These are phyloP conservation scores for Penicillium sp. DNA, from an alignment of 2,329 filamentous ascomycete genomes.

Conservation along the genomic window DNA sequence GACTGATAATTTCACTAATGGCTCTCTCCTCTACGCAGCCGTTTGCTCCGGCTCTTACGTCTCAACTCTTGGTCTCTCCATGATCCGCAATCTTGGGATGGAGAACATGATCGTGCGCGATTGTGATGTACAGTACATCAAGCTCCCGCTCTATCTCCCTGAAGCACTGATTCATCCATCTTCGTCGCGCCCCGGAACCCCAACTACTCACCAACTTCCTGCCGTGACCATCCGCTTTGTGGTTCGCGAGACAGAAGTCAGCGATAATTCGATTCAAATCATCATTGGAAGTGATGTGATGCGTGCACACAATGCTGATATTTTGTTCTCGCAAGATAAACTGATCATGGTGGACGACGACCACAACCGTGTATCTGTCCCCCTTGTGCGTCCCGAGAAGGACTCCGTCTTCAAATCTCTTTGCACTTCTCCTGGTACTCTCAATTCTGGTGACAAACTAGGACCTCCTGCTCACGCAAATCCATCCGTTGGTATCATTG, in stretches of 20 bases:
- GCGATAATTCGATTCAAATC: constrained; percentile 67
- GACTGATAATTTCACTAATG: constrained; percentile 83
- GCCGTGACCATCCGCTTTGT: constrained; percentile 77
- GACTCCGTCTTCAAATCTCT: constrained; percentile 77
- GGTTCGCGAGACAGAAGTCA: constrained; percentile 55
- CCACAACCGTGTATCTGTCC: constrained; percentile 80
- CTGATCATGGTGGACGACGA: constrained; percentile 86
- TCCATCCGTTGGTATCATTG: constrained; percentile 34
- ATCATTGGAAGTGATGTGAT: constrained; percentile 88
- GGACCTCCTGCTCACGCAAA: constrained; percentile 22
- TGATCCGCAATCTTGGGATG: constrained; percentile 73
- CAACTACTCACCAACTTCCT: constrained; percentile 74
- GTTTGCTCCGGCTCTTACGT: constrained; percentile 88
- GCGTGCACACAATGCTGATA: constrained; percentile 80
- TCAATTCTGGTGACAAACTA: constrained; percentile 4
- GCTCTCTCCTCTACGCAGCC: constrained; percentile 83
- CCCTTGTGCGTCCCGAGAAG: constrained; percentile 88
- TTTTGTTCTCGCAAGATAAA: constrained; percentile 87
- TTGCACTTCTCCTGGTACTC: constrained; percentile 52
- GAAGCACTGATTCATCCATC: constrained; percentile 77
- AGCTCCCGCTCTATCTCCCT: constrained; percentile 80
- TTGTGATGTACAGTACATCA: constrained; percentile 66
- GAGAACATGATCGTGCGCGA: constrained; percentile 64
- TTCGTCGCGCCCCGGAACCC: constrained; percentile 69
- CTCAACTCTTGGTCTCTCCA: constrained; percentile 73